Conservation (phyloP, 257 asterid genomes). For the Thymus mandschuricus region DNA sequence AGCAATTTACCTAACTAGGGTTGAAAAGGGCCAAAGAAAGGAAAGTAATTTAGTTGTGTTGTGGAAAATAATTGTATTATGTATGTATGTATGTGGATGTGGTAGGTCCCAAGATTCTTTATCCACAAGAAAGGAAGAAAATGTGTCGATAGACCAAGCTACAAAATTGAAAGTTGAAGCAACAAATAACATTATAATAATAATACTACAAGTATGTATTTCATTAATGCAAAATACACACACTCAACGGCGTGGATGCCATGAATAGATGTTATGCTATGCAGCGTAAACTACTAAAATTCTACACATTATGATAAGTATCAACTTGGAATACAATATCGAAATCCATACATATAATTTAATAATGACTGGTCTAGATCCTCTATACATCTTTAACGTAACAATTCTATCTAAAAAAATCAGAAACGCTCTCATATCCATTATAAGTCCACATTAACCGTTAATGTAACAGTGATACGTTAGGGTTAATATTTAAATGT, state of each 20-base stretch:
- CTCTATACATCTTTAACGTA: too few species aligned
- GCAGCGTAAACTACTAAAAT: neutral
- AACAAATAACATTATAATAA: neutral
- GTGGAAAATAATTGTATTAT: neutral
- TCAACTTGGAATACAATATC: too few species aligned
- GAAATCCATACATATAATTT: too few species aligned
- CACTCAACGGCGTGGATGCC: neutral
- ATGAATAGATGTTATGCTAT: neutral
- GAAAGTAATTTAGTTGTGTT: neutral
- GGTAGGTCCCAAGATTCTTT: neutral
- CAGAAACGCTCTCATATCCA: too few species aligned
- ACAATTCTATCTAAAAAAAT: too few species aligned
- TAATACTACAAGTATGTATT: neutral
- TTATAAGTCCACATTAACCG: too few species aligned
- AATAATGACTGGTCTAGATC: too few species aligned
- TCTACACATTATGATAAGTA: too few species aligned
- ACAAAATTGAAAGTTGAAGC: neutral
- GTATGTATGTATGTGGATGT: too few species aligned
- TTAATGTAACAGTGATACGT: too few species aligned
- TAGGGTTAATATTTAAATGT: too few species aligned
- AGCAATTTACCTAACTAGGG: slow-evolving; percentile 25
- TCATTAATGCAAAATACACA: neutral
- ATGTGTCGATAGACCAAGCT: slow-evolving; percentile 18
- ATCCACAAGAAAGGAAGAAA: slow-evolving; percentile 7
- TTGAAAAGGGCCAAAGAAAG: neutral